phyloP scores from a whole-genome alignment of 176 grass and related monocot genomes.

The Cenchrus purpureus region DNA sequence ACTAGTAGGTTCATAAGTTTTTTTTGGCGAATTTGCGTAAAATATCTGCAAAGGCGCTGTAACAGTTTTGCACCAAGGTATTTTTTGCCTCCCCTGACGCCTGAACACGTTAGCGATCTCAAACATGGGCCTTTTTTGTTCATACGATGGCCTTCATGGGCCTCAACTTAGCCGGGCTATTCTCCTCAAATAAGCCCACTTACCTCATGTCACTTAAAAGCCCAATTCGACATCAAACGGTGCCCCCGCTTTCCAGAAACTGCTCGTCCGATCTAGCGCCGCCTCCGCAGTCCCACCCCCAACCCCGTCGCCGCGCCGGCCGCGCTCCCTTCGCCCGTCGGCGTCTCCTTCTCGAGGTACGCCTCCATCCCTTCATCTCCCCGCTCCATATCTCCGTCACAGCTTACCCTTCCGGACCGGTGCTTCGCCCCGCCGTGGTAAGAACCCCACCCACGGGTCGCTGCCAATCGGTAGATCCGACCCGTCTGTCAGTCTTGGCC shows the following conservation, averaged over 20 bases:
- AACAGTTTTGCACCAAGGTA: neutral
- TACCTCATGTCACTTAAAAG: neutral
- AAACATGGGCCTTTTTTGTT: neutral
- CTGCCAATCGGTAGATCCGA: neutral
- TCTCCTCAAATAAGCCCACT: neutral
- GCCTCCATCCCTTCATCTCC: neutral
- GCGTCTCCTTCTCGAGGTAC: conserved; percentile 18
- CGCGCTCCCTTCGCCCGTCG: neutral
- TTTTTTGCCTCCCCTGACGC: no score
- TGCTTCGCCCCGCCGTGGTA: neutral
- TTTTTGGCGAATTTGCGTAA: neutral
- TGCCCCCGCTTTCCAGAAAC: conserved; percentile 12
- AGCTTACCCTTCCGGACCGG: neutral
- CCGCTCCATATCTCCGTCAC: neutral
- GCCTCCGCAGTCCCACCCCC: neutral
- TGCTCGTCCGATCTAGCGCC: neutral
- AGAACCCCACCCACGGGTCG: neutral
- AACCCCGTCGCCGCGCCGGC: neutral
- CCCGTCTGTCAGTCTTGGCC: neutral
- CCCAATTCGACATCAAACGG: neutral
- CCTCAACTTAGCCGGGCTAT: neutral
- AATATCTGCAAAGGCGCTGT: neutral
- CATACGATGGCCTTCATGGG: neutral
- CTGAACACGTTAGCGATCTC: no score
- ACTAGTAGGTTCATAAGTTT: neutral